Conservation (phyloP, 768 basidiomycete species). For the Xerocomellus dryophilus region DNA sequence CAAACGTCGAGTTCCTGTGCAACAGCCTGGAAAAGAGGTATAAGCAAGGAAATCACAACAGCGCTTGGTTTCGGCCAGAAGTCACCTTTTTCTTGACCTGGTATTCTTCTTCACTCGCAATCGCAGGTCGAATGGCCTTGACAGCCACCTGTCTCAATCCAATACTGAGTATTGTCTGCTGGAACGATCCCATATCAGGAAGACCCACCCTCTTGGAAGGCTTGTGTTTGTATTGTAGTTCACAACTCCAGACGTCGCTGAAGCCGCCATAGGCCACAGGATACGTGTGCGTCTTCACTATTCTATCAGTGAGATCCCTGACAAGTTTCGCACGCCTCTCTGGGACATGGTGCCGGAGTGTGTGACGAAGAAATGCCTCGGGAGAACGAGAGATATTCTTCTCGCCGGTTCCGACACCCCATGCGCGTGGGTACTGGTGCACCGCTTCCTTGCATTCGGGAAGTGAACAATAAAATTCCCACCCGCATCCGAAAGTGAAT, state of each 20-base stretch:
- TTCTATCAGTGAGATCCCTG: conserved; percentile 15
- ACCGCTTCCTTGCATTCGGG: not conserved
- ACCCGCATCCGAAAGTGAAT: too few species aligned
- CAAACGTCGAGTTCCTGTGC: conserved; percentile 31
- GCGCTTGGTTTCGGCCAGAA: not conserved
- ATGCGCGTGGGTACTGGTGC: not conserved
- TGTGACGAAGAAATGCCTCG: not conserved
- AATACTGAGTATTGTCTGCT: not conserved
- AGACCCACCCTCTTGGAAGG: conserved; percentile 13
- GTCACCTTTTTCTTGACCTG: conserved; percentile 17
- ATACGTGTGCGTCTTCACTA: conserved; percentile 15
- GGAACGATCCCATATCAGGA: not conserved
- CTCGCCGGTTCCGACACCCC: conserved; percentile 2
- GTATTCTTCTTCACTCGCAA: not conserved
- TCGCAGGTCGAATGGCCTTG: conserved; percentile 20
- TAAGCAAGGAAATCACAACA: conserved; percentile 6
- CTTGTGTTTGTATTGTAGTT: not conserved
- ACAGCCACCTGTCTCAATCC: conserved; percentile 23
- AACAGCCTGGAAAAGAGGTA: conserved; percentile 16
- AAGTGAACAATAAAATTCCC: too few species aligned
- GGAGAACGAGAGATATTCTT: not conserved
- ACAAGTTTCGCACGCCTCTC: not conserved
- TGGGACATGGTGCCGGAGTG: not conserved
- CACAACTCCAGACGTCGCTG: conserved; percentile 31
- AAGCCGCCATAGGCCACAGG: conserved; percentile 30